These are phyloP conservation scores for Rhodosporidiobolus odoratus DNA, from an alignment of 768 basidiomycete species.

Conservation along the genomic window DNA sequence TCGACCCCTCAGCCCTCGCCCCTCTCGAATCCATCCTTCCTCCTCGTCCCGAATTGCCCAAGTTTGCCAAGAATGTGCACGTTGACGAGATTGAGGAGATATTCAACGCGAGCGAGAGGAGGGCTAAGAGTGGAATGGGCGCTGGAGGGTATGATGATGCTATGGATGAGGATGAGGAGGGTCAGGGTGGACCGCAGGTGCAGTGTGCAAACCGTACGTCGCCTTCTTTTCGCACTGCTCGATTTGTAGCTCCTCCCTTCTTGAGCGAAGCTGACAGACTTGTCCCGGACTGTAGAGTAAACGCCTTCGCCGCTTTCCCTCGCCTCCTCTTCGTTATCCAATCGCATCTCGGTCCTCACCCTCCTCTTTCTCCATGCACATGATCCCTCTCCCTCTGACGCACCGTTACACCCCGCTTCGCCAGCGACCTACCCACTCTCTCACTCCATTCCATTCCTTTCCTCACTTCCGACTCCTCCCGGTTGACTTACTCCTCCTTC, in stretches of 20 bases:
- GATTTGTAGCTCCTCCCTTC: background rate
- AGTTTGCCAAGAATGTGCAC: conserved; percentile 59
- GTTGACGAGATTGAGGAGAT: conserved; percentile 78
- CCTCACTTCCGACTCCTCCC: too few species aligned
- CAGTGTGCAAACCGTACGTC: conserved; percentile 64
- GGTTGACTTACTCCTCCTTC: too few species aligned
- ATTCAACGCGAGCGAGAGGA: conserved; percentile 55
- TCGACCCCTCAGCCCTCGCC: conserved; percentile 63
- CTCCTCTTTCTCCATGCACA: too few species aligned
- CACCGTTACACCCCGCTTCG: too few species aligned
- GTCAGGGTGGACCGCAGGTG: conserved; percentile 68
- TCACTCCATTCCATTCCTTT: too few species aligned
- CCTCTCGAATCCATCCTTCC: conserved; percentile 81
- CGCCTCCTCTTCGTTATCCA: too few species aligned
- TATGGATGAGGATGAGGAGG: conserved; percentile 73
- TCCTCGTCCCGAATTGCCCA: conserved; percentile 58
- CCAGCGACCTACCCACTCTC: too few species aligned
- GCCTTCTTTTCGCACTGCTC: background rate
- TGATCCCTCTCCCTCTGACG: too few species aligned
- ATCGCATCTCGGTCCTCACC: too few species aligned
- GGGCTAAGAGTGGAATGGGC: conserved; percentile 53
- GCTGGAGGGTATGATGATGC: conserved; percentile 61
- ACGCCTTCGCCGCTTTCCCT: background rate
- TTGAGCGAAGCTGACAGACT: background rate
- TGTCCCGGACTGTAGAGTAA: background rate